Evolutionary conservation across 495 filamentous ascomycete genomes (phyloP).

Genomic region (Physcia stellaris): DNA sequence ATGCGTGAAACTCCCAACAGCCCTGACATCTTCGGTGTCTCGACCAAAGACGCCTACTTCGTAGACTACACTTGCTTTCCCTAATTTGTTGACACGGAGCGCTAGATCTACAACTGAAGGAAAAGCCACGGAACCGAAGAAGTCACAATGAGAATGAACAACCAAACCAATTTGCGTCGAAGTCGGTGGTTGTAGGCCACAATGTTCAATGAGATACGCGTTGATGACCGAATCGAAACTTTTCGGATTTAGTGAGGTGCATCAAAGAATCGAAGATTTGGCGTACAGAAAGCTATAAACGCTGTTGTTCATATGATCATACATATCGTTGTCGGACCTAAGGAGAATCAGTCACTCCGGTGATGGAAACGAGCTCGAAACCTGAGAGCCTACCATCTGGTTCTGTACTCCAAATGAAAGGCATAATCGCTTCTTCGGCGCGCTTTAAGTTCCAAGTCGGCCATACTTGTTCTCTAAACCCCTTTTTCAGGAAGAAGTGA

Average conservation of each 20-base stretch:
- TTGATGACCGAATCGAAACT: constrained; percentile 78
- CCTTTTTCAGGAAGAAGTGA: too few species aligned
- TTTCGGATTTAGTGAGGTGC: neutral
- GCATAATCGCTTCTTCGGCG: constrained; percentile 59
- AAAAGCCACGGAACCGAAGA: constrained; percentile 71
- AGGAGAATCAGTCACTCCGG: constrained; percentile 77
- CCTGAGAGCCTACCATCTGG: constrained; percentile 56
- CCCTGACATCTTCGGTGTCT: constrained; percentile 59
- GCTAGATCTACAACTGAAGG: constrained; percentile 72
- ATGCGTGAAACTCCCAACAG: constrained; percentile 78
- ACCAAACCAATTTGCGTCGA: constrained; percentile 65
- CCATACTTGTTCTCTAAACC: too few species aligned
- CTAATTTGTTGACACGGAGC: constrained; percentile 68
- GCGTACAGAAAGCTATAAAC: constrained; percentile 62
- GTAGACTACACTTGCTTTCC: constrained; percentile 81
- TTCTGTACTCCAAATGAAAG: constrained; percentile 71
- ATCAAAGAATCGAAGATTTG: neutral
- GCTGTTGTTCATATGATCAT: constrained; percentile 57
- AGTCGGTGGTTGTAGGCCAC: constrained; percentile 55
- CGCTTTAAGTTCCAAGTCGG: constrained; percentile 34
- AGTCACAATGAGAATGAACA: constrained; percentile 70
- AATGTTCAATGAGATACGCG: constrained; percentile 70
- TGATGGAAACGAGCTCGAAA: constrained; percentile 53
- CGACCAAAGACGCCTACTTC: constrained; percentile 79
- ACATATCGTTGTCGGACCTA: constrained; percentile 95